Evolutionary conservation across 257 asterid genomes (phyloP).

Genomic region (Euphrasia confusa): DNA sequence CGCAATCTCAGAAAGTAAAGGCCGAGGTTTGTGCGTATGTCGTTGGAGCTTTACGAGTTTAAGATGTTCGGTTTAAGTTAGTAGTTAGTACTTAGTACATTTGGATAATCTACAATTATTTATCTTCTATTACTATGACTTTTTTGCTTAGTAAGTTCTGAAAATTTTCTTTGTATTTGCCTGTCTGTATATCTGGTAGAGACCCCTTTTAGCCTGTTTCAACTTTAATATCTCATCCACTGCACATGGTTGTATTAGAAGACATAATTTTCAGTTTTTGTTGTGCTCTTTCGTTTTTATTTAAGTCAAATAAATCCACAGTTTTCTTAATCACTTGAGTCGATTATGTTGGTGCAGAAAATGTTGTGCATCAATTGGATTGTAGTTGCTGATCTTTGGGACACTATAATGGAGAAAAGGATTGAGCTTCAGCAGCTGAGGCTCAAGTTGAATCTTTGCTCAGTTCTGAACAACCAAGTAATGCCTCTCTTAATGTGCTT

Average conservation of each 20-base stretch:
- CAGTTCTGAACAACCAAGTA: constrained; percentile 72
- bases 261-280: neutral
- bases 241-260: neutral
- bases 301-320: constrained; percentile 13
- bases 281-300: neutral
- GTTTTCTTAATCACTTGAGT: constrained; percentile 15
- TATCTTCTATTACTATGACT: neutral
- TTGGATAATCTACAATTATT: constrained; percentile 11
- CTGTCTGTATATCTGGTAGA: constrained; percentile 2
- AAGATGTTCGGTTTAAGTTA: too few relatives aligned
- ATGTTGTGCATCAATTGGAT: constrained; percentile 55
- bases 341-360: constrained; percentile 53
- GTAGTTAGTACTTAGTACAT: neutral
- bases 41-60: constrained; percentile 17
- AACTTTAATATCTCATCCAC: neutral
- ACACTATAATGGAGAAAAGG: constrained; percentile 50
- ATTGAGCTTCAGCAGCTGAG: constrained; percentile 56
- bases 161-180: neutral
- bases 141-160: constrained; percentile 4
- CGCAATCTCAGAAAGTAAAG: constrained; percentile 53
- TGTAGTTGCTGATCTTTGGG: constrained; percentile 44
- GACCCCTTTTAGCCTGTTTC: constrained; percentile 6
- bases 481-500: constrained; percentile 18
- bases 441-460: constrained; percentile 54
- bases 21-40: constrained; percentile 60